phyloP scores from a whole-genome alignment of 2,329 filamentous ascomycete genomes.

The Madurella mycetomatis region DNA sequence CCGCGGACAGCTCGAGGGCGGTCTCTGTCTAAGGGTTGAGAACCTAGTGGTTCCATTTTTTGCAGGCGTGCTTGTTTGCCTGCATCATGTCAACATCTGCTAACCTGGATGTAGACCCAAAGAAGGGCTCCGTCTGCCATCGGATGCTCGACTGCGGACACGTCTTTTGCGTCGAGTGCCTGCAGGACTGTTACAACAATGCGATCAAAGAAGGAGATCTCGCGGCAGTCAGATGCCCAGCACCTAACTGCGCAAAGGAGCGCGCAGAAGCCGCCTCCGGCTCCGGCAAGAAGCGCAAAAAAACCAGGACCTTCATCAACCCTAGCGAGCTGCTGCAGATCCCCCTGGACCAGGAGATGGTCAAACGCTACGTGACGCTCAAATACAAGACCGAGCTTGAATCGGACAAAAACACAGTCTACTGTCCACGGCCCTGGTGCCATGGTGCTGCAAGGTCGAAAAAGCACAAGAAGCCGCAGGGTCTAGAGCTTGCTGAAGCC shows the following conservation, averaged over 20 bases:
- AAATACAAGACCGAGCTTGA: constrained; percentile 93
- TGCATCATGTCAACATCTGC: background rate
- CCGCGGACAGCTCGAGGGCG: background rate
- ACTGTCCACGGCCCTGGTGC: constrained; percentile 90
- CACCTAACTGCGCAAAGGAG: constrained; percentile 71
- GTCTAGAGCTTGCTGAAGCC: constrained; percentile 54
- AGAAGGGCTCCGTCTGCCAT: constrained; percentile 80
- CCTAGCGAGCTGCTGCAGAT: constrained; percentile 82
- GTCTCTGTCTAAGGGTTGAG: background rate
- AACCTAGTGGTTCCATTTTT: background rate
- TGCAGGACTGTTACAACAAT: constrained; percentile 84
- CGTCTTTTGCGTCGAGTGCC: constrained; percentile 84
- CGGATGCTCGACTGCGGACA: constrained; percentile 78
- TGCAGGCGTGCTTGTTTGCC: background rate
- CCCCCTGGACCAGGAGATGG: constrained; percentile 63
- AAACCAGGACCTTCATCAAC: constrained; percentile 64
- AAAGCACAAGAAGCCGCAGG: constrained; percentile 66
- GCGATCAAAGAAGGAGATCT: constrained; percentile 85
- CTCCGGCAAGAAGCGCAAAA: constrained; percentile 45
- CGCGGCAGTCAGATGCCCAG: constrained; percentile 71
- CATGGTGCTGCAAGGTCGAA: constrained; percentile 79
- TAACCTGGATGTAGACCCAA: constrained; percentile 59
- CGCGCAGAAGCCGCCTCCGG: constrained; percentile 34
- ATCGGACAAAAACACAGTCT: constrained; percentile 84
- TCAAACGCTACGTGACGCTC: constrained; percentile 81